Conservation (phyloP, 306 rosid species). For the Cicer chorassanicum region DNA sequence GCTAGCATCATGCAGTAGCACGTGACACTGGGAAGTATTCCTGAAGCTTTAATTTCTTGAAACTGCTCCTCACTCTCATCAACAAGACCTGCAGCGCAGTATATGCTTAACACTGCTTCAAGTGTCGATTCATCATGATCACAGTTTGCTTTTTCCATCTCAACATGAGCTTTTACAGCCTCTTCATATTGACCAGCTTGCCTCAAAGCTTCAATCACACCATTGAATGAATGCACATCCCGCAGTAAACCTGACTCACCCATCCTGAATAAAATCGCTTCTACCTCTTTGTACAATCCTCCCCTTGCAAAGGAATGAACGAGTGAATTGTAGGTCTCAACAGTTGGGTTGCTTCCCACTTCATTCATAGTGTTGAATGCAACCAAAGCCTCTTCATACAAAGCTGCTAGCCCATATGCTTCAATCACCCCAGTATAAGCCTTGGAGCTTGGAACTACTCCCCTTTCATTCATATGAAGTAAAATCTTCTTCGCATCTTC, state of each 20-base stretch:
- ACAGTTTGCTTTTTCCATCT: constrained; percentile 79
- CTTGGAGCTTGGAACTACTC: constrained; percentile 78
- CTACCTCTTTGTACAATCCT: constrained; percentile 82
- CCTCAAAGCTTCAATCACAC: constrained; percentile 80
- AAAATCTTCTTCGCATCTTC: constrained; percentile 85
- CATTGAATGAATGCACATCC: constrained; percentile 75
- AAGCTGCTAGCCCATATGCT: constrained; percentile 86
- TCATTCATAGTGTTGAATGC: constrained; percentile 95
- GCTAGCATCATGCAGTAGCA: constrained; percentile 99
- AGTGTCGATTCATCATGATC: constrained; percentile 81
- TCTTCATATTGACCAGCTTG: constrained; percentile 90
- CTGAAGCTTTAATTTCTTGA: constrained; percentile 79
- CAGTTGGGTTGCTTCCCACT: constrained; percentile 72
- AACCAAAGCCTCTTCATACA: constrained; percentile 92
- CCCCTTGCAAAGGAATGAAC: constrained; percentile 76
- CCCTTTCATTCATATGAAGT: constrained; percentile 71
- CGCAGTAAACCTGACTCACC: constrained; percentile 59
- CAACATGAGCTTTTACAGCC: constrained; percentile 76
- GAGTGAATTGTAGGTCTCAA: constrained; percentile 80
- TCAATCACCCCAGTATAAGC: constrained; percentile 83
- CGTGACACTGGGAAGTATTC: constrained; percentile 81
- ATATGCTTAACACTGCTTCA: constrained; percentile 81
- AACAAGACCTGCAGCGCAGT: constrained; percentile 84
- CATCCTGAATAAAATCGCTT: constrained; percentile 65
- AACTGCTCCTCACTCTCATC: constrained; percentile 93